Percentiles rank a stretch among this genome's conserved stretches.
phyloP scores from a whole-genome alignment of 1,139 yeast genomes.

The Debaryomyces sp. region DNA sequence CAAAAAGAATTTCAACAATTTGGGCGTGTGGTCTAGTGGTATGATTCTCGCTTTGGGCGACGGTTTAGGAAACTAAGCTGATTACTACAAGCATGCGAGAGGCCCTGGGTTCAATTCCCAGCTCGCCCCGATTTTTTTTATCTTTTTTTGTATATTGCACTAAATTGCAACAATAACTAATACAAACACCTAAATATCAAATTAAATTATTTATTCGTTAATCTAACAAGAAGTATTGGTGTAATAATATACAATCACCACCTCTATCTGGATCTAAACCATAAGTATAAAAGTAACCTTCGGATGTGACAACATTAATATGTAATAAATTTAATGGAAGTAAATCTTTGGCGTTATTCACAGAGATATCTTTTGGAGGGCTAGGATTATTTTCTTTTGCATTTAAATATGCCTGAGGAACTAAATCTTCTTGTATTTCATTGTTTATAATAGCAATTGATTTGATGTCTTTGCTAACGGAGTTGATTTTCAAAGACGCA shows the following conservation, averaged over 20 bases:
- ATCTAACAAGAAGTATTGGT: conserved; percentile 60
- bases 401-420: conserved; percentile 36
- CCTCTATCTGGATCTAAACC: conserved; percentile 88
- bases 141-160: conserved; percentile 13
- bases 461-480: conserved; percentile 59
- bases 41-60: conserved; percentile 22
- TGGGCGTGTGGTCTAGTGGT: conserved; percentile 23
- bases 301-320: conserved; percentile 81
- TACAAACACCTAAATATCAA: neutral
- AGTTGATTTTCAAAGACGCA: conserved; percentile 86
- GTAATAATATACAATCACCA: conserved; percentile 84
- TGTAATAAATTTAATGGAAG: conserved; percentile 56
- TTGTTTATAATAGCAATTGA: conserved; percentile 61
- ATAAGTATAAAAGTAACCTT: conserved; percentile 84
- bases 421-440: conserved; percentile 41
- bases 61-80: conserved; percentile 11
- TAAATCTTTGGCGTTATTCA: conserved; percentile 30
- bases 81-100: conserved; percentile 18
- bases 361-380: conserved; percentile 14
- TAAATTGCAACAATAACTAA: neutral
- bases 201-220: neutral
- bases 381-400: conserved; percentile 19
- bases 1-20: neutral
- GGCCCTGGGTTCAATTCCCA: conserved; percentile 24
- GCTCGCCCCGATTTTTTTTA: conserved; percentile 18